A percentile compares a stretch with the other conserved stretches of the same genome.
phyloP scores from a whole-genome alignment of 2,329 filamentous ascomycete species.

The Sphaerulina vaccinii region DNA sequence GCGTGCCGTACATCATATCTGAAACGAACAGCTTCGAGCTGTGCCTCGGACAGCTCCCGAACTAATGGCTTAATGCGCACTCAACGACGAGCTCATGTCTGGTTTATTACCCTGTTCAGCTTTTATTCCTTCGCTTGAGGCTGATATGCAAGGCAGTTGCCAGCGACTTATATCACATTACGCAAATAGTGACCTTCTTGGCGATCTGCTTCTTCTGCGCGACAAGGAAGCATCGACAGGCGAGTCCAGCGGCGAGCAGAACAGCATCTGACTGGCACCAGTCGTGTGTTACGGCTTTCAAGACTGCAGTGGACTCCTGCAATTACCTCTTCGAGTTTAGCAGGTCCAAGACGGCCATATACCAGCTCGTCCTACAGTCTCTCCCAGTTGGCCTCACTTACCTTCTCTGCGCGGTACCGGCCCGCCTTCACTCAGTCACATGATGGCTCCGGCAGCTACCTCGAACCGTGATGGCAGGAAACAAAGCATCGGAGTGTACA shows the following conservation, averaged over 20 bases:
- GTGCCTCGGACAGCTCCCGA: slow-evolving; percentile 1
- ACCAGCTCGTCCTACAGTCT: background rate
- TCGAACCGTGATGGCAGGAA: background rate
- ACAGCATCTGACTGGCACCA: background rate
- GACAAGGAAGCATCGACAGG: background rate
- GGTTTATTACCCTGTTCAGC: background rate
- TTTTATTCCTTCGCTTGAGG: slow-evolving; percentile 2
- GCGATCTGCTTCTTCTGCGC: background rate
- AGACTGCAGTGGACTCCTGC: background rate
- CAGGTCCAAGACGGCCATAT: background rate
- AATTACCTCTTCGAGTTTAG: background rate
- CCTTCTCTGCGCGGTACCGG: no score
- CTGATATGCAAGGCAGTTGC: slow-evolving; percentile 13
- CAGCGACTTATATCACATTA: background rate
- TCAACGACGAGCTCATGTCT: background rate
- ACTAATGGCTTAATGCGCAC: slow-evolving; percentile 15
- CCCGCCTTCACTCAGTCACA: background rate
- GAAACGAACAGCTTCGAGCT: slow-evolving; percentile 14
- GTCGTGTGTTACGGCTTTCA: background rate
- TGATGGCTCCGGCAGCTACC: slow-evolving; percentile 10
- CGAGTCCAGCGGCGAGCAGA: background rate
- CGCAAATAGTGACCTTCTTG: background rate
- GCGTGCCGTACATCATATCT: slow-evolving; percentile 15
- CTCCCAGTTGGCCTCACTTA: background rate
- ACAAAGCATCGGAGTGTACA: slow-evolving; percentile 66